Conservation (phyloP, 78 protist genomes). For the Isochrysis galbana region DNA sequence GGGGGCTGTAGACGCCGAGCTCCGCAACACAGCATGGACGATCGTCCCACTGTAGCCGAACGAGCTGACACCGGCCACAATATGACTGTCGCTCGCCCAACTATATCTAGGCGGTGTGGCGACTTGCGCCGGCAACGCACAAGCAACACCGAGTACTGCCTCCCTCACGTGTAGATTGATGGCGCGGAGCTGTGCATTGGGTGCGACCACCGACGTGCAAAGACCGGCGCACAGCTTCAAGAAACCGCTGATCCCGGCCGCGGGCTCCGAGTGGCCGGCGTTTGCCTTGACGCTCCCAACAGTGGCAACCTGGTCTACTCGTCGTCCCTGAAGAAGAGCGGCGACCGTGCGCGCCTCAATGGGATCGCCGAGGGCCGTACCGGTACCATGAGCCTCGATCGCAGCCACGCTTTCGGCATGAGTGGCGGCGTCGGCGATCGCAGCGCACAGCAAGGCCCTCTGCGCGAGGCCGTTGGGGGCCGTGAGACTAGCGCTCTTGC, state of each 20-base stretch:
- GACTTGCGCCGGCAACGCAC: not conserved
- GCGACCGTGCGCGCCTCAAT: constrained; percentile 41
- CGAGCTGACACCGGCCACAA: not conserved
- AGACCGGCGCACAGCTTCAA: not conserved
- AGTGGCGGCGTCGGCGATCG: constrained; percentile 36
- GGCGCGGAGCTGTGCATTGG: not conserved
- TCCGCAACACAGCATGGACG: not conserved
- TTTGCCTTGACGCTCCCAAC: constrained; percentile 68
- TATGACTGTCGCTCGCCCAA: not conserved
- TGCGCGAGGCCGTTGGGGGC: constrained; percentile 65
- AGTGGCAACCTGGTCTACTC: not conserved
- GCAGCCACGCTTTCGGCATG: constrained; percentile 47
- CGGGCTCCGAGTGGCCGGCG: constrained; percentile 74
- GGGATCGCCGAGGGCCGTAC: constrained; percentile 68
- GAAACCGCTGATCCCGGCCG: not conserved
- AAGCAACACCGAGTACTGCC: not conserved
- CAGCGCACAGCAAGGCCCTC: constrained; percentile 50
- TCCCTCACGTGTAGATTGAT: not conserved
- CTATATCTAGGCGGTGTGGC: not conserved
- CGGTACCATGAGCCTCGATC: not conserved
- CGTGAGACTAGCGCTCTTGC: too few species aligned
- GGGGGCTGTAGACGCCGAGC: not conserved
- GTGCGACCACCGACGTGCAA: not conserved
- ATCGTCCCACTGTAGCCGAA: constrained; percentile 16
- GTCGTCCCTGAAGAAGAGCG: constrained; percentile 2